Evolutionary conservation across 371 early-diverging fungal genomes (phyloP).

Genomic region (Saksenaea vasiformis): DNA sequence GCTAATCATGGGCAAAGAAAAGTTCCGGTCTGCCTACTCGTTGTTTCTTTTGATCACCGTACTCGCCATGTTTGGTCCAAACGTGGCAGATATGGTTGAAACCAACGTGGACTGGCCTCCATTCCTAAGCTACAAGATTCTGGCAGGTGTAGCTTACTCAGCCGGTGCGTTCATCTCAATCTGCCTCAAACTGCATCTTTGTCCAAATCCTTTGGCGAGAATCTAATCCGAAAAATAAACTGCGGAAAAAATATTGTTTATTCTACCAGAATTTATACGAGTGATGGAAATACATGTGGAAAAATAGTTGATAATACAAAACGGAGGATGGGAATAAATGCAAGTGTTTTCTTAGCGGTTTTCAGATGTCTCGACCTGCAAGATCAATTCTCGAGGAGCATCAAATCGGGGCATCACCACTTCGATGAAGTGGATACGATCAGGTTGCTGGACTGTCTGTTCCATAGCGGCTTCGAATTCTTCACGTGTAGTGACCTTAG

Average conservation of each 20-base stretch:
- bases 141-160: conserved; percentile 17
- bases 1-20: conserved; percentile 18
- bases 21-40: conserved; percentile 19
- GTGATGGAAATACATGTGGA: not conserved
- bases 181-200: not conserved
- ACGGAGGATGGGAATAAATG: not conserved
- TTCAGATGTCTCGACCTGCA: conserved; percentile 28
- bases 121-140: conserved; percentile 18
- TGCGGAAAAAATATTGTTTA: not conserved
- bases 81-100: conserved; percentile 24
- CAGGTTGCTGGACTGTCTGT: conserved; percentile 16
- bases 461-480: conserved; percentile 39
- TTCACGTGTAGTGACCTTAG: conserved; percentile 23
- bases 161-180: not conserved
- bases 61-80: conserved; percentile 22
- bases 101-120: conserved; percentile 1
- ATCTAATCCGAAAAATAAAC: not conserved
- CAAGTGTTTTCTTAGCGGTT: conserved; percentile 4
- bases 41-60: conserved; percentile 16
- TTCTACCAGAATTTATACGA: not conserved
- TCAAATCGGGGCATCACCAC: conserved; percentile 41
- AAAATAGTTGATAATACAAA: not conserved
- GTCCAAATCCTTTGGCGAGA: not conserved
- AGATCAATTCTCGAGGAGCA: conserved; percentile 34
- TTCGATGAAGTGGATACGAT: conserved; percentile 42